These are phyloP conservation scores for Erysimum pusillum DNA, from an alignment of 441 rosid genomes.

Conservation along the genomic window DNA sequence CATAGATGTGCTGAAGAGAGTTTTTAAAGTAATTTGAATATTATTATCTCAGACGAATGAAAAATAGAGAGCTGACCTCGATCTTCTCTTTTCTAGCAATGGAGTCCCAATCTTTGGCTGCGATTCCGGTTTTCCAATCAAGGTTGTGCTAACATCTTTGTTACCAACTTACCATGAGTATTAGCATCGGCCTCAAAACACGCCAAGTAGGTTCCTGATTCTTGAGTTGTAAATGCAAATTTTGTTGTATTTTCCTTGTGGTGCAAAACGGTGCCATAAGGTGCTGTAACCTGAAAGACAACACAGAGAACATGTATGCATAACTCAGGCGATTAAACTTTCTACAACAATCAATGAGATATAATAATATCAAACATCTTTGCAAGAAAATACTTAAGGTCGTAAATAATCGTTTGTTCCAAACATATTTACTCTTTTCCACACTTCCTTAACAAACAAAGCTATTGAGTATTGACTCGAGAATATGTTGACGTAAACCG, in stretches of 20 bases:
- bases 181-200: conserved; percentile 71
- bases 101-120: conserved; percentile 95
- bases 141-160: conserved; percentile 72
- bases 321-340: not conserved
- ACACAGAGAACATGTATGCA: not conserved
- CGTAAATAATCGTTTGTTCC: conserved; percentile 3
- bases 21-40: not conserved
- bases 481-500: not conserved
- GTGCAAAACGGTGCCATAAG: conserved; percentile 79
- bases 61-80: conserved; percentile 64
- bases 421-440: conserved; percentile 14
- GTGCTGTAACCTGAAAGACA: conserved; percentile 78
- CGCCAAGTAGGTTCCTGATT: conserved; percentile 81
- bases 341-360: not conserved
- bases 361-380: not conserved
- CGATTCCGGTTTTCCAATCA: conserved; percentile 95
- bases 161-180: conserved; percentile 46
- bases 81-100: conserved; percentile 93
- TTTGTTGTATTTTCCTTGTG: conserved; percentile 70
- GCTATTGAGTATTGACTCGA: not conserved
- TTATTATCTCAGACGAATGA: not conserved
- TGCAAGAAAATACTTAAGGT: not conserved
- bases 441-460: conserved; percentile 1
- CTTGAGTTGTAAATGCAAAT: conserved; percentile 88
- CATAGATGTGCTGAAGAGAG: no score